Base-by-base conservation (phyloP, 75 land plant genomes). In the Sequoiadendron giganteum region DNA sequence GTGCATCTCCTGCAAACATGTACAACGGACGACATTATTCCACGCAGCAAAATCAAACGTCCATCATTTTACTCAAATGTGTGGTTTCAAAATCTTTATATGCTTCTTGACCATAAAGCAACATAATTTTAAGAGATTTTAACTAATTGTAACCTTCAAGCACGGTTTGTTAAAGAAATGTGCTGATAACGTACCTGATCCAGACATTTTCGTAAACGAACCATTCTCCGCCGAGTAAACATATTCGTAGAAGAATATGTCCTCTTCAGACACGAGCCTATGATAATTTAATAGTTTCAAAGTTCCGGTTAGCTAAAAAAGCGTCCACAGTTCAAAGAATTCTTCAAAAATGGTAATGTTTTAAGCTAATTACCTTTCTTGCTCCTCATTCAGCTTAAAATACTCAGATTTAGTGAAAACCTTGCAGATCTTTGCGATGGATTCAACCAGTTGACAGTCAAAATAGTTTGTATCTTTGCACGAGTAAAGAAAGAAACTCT, bases 391-490 rank as follows among this genome's bases (percentile, higher is more conserved):
- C 16, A 84, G 34, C 55, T 49, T 36, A 10, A 49, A 32, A 8
- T 84, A 84, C 5, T 84, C 85, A n/a, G 85, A 84, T 49, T 54
- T 54, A 54, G 2, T 14, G 11, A 84, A 16, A 52, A 84, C 61
- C 40, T 49, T 84, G 85, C 85, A 84, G 52, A 15, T 13, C 34
- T 54, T 54, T 10, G 39, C 36, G 18, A 84, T 36, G 3, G 85
- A 43, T 2, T 84, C 85, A 54, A 84, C 19, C 5, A 54, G 39
- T 36, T 84, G 85, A 32, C 18, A 15, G 85, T 84, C 85, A 32
- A 54, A 49, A 6, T 84, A 84, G 5, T 84, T 52, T 32, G 85
- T 84, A 52, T 52, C 85, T 84, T 84, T 83, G 28, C 43, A 45
- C 38, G 25, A 77, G 47, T 80, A 45, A 80, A 80, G 83, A 43